Percentiles rank a stretch among this genome's conserved stretches.
phyloP scores from a whole-genome alignment of 2,329 filamentous ascomycete species.

The Plectosphaerella sp. region DNA sequence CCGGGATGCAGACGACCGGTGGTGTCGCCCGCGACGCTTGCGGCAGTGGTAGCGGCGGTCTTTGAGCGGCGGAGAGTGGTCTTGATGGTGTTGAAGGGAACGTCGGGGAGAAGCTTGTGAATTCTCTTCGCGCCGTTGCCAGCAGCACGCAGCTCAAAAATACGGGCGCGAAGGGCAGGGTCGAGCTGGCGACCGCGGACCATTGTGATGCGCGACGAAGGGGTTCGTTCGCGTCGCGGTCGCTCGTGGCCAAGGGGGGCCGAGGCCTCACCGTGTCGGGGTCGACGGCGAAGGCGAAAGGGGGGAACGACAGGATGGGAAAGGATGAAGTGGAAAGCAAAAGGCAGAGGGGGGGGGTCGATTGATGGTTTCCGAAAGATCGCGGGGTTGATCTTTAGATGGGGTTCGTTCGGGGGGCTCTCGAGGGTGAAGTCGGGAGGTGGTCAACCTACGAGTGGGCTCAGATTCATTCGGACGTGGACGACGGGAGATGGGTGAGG shows the following conservation, averaged over 20 bases:
- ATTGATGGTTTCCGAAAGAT: neutral
- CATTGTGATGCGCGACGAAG: neutral
- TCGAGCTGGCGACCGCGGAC: constrained; percentile 3
- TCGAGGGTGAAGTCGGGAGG: neutral
- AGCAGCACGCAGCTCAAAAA: constrained; percentile 3
- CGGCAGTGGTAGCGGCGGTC: neutral
- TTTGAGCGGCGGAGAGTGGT: constrained; percentile 2
- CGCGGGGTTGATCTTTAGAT: neutral
- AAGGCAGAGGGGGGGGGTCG: neutral
- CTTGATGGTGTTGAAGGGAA: constrained; percentile 5
- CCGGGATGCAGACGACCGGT: neutral
- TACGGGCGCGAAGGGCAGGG: constrained; percentile 2
- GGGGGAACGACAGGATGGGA: neutral
- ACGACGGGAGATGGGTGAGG: neutral
- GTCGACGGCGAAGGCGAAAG: too few relatives aligned
- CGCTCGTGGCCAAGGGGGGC: too few relatives aligned
- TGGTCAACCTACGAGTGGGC: neutral
- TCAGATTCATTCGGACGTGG: neutral
- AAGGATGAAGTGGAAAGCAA: neutral
- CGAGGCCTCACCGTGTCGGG: too few relatives aligned
- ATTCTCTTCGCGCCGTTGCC: constrained; percentile 3
- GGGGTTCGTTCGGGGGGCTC: neutral
- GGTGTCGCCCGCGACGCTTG: neutral
- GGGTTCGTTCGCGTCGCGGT: too few relatives aligned
- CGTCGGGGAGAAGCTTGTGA: constrained; percentile 2